Conservation (phyloP, 73 alveolate species). For the Tetrahymena thermophila region DNA sequence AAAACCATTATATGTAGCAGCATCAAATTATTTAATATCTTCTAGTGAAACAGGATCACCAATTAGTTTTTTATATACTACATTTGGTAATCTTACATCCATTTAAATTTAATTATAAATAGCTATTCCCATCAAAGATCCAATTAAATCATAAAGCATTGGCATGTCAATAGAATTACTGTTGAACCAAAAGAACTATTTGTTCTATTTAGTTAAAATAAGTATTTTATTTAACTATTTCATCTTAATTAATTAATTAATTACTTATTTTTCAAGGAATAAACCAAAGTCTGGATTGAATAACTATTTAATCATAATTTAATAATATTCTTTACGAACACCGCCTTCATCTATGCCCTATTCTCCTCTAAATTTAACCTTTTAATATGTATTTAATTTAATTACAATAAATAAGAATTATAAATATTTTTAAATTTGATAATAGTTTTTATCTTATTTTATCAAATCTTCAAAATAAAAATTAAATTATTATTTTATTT, state of each 20-base stretch:
- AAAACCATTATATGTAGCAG: slow-evolving; percentile 61
- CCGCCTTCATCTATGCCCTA: slow-evolving; percentile 99
- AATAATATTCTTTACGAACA: slow-evolving; percentile 93
- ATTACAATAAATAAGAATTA: too few relatives aligned
- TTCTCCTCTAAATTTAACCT: slow-evolving; percentile 81
- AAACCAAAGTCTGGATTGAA: slow-evolving; percentile 54
- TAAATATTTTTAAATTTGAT: too few relatives aligned
- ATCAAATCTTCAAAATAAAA: too few relatives aligned
- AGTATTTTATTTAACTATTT: not conserved
- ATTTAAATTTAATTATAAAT: slow-evolving; percentile 79
- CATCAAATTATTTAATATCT: slow-evolving; percentile 75
- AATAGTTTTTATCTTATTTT: too few relatives aligned
- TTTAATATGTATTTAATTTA: not conserved
- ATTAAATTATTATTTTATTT: too few relatives aligned
- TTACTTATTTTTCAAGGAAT: slow-evolving; percentile 67
- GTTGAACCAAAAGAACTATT: slow-evolving; percentile 89
- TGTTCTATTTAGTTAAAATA: slow-evolving; percentile 1
- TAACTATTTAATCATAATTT: slow-evolving; percentile 53
- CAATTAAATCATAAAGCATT: slow-evolving; percentile 85
- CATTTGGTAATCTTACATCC: slow-evolving; percentile 89
- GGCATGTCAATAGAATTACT: slow-evolving; percentile 84
- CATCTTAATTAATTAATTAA: not conserved
- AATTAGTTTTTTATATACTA: slow-evolving; percentile 77
- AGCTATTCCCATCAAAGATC: slow-evolving; percentile 92
- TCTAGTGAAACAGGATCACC: slow-evolving; percentile 53